Conservation (phyloP, 805 yeast genomes). For the Ogataea thermomethanolica region DNA sequence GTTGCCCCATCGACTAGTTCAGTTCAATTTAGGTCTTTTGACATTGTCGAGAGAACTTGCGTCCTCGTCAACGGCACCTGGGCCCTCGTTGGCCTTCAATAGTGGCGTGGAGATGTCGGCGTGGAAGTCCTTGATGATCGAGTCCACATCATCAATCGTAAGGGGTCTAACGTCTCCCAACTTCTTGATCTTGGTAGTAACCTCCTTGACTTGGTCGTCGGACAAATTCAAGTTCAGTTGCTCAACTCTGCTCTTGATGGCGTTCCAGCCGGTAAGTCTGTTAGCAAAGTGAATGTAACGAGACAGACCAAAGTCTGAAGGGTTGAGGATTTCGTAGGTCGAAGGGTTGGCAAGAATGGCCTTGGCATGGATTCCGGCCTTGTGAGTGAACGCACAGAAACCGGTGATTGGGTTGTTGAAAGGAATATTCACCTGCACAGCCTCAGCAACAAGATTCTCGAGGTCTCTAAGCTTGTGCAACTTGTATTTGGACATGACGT, state of each 20-base stretch:
- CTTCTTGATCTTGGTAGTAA: slow-evolving; percentile 50
- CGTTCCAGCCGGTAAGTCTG: slow-evolving; percentile 62
- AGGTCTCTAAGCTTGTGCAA: slow-evolving; percentile 53
- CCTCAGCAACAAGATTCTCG: slow-evolving; percentile 57
- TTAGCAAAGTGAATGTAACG: slow-evolving; percentile 60
- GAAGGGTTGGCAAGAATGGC: slow-evolving; percentile 62
- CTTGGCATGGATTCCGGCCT: slow-evolving; percentile 62
- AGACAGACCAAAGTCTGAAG: slow-evolving; percentile 57
- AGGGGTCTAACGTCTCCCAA: slow-evolving; percentile 60
- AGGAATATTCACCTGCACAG: slow-evolving; percentile 56
- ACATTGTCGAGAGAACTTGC: slow-evolving; percentile 29
- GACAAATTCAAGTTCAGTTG: slow-evolving; percentile 53
- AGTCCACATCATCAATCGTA: slow-evolving; percentile 59
- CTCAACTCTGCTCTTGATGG: slow-evolving; percentile 58
- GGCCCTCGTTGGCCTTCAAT: slow-evolving; percentile 34
- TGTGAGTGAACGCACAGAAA: slow-evolving; percentile 62
- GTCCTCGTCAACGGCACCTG: slow-evolving; percentile 28
- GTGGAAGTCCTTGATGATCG: slow-evolving; percentile 54
- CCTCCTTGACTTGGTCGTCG: slow-evolving; percentile 56
- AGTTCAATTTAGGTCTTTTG: slow-evolving; percentile 34
- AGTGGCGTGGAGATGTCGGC: slow-evolving; percentile 51
- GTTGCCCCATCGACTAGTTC: background rate
- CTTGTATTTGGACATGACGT: slow-evolving; percentile 55
- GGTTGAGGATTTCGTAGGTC: slow-evolving; percentile 58
- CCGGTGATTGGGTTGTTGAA: slow-evolving; percentile 64